These are phyloP conservation scores for Cystobasidiopsis lactophilus DNA, from an alignment of 768 basidiomycete genomes.

Conservation along the genomic window DNA sequence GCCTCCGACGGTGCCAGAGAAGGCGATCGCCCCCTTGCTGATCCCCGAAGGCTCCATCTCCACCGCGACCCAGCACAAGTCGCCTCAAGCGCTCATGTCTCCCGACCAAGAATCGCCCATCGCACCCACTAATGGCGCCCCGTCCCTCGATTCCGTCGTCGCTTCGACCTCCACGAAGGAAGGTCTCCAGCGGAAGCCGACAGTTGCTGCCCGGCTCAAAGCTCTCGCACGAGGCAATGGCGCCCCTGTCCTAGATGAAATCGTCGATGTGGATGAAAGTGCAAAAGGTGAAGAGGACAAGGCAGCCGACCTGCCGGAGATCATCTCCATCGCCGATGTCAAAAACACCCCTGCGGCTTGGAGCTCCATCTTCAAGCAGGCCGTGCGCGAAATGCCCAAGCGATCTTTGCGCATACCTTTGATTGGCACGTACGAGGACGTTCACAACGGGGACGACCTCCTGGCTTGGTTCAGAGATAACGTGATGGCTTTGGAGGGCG, in stretches of 20 bases:
- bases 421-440: constrained; percentile 7
- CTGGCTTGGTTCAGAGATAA: constrained; percentile 7
- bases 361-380: background rate
- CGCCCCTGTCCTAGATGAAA: background rate
- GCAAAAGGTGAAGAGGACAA: background rate
- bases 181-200: background rate
- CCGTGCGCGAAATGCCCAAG: background rate
- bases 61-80: background rate
- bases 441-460: constrained; percentile 10
- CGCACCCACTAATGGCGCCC: too few relatives aligned
- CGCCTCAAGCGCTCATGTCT: background rate
- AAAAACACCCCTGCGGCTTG: background rate
- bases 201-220: background rate
- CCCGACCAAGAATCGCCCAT: background rate
- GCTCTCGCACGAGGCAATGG: background rate
- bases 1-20: background rate
- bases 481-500: constrained; percentile 4
- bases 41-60: background rate
- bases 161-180: too few relatives aligned
- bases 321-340: background rate
- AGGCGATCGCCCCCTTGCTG: background rate
- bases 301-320: background rate
- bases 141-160: too few relatives aligned
- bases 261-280: background rate
- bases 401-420: constrained; percentile 6